Evolutionary conservation across 768 basidiomycete species (phyloP), one percentile per base, ranked within the genome.

Genomic region (Suillus bovinus): DNA sequence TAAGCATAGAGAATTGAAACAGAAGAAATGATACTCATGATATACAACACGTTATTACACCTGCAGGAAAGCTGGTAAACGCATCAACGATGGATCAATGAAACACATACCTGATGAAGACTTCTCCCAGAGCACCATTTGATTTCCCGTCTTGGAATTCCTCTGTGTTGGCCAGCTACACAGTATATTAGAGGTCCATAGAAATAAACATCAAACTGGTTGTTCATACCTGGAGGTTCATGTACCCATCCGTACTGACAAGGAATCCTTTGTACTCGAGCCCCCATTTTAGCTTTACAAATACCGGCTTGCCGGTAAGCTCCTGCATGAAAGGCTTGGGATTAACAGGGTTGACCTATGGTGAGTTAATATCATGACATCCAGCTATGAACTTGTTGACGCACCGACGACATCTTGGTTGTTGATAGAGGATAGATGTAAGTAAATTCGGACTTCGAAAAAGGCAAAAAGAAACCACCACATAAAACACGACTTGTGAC

Each of bases 281-380:
- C 64, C 97, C 97, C 97, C 97, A 99, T 81, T 99, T 99, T 71
- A 99, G 86, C 63, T 87, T 86, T 65, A 99, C 97, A 71, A 88
- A 92, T 50, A 99, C 93, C 42, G 91, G 89, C 81, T 99, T 98
- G 66, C 97, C 97, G 31, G 97, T 98, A 68, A 99, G 88, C 75
- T 97, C 96, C 80, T 98, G 95, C 71, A 99, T 84, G 81, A 99
- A 99, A 7, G 97, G 97, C 80, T 99, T 99, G 24, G 97, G 97
- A 79, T 99, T 99, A 71, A 99, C 94, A 67, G 96, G 96, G 70
- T 88, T 87, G 72, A 92, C 89, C 89, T 91, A 73, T 17, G 39
- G 67, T 41, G n/a, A 42, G 59, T 67, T 50, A 70, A 54, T 56
- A 36, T 31, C 60, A 47, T 42, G 61, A 46, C 29, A 31, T 52